phyloP scores from a whole-genome alignment of 2,329 filamentous ascomycete species.

The Mycosphaerella arachidis region DNA sequence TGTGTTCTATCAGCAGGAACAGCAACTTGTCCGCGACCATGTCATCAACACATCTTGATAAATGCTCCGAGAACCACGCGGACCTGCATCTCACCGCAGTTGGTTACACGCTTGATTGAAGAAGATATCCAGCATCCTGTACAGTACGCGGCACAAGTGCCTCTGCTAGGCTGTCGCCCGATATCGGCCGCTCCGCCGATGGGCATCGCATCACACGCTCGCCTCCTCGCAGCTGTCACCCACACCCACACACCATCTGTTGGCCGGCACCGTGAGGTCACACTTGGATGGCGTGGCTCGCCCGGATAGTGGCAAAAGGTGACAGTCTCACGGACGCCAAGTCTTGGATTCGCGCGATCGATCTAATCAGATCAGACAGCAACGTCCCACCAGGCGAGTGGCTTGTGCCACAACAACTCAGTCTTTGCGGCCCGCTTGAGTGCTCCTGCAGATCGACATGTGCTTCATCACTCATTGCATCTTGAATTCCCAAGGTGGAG shows the following conservation, averaged over 20 bases:
- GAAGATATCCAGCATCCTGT: neutral
- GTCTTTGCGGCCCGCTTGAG: neutral
- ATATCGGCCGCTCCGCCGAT: neutral
- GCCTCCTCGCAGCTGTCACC: no score
- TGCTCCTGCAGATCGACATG: neutral
- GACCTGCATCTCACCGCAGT: neutral
- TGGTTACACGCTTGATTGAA: neutral
- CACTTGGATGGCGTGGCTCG: no score
- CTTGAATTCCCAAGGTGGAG: neutral
- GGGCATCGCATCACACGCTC: no score
- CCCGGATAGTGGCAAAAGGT: no score
- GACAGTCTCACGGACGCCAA: no score
- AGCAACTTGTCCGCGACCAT: no score
- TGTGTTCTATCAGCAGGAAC: no score
- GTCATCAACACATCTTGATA: no score
- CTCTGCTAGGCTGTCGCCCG: neutral
- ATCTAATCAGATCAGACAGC: conserved; percentile 1
- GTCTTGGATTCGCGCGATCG: neutral
- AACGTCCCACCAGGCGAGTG: neutral
- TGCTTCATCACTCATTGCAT: neutral
- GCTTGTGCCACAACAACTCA: neutral
- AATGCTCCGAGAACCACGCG: no score
- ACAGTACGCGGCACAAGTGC: neutral
- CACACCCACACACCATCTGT: no score
- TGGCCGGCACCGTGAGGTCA: no score